Evolutionary conservation across 139 green algal genomes (phyloP).

Genomic region (Ettlia oleoabundans): DNA sequence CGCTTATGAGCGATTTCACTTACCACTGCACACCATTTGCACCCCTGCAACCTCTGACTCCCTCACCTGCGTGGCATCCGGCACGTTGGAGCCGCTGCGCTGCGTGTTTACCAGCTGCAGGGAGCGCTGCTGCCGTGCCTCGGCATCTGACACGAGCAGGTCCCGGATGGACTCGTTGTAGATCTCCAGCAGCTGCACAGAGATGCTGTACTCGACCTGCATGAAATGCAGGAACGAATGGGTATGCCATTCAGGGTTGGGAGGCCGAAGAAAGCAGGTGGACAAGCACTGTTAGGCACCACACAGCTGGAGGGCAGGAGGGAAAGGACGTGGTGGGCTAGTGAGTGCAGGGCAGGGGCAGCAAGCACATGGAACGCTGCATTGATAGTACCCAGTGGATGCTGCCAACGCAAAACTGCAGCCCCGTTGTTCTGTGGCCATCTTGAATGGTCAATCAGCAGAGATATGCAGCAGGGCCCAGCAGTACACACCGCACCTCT

Average conservation of each 20-base stretch:
- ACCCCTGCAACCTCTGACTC: neutral
- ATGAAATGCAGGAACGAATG: neutral
- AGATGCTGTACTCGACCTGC: conserved; percentile 77
- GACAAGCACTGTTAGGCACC: too few relatives aligned
- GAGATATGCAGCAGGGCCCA: neutral
- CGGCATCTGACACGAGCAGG: conserved; percentile 57
- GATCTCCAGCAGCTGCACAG: conserved; percentile 94
- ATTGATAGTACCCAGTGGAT: too few relatives aligned
- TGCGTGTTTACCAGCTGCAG: conserved; percentile 81
- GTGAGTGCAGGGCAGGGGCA: neutral
- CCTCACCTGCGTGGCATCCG: conserved; percentile 72
- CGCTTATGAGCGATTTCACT: too few relatives aligned
- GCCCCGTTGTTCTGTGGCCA: too few relatives aligned
- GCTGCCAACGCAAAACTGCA: too few relatives aligned
- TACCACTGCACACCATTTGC: neutral
- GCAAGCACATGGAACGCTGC: neutral
- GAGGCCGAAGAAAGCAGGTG: too few relatives aligned
- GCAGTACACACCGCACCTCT: neutral
- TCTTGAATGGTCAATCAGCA: neutral
- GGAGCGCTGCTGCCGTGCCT: conserved; percentile 22
- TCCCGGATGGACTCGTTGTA: conserved; percentile 94
- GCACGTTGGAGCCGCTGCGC: conserved; percentile 82
- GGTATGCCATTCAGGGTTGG: too few relatives aligned
- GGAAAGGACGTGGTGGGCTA: too few relatives aligned
- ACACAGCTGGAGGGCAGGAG: too few relatives aligned